phyloP scores from a whole-genome alignment of 768 basidiomycete species.

The Panaeolus cyanescens region DNA sequence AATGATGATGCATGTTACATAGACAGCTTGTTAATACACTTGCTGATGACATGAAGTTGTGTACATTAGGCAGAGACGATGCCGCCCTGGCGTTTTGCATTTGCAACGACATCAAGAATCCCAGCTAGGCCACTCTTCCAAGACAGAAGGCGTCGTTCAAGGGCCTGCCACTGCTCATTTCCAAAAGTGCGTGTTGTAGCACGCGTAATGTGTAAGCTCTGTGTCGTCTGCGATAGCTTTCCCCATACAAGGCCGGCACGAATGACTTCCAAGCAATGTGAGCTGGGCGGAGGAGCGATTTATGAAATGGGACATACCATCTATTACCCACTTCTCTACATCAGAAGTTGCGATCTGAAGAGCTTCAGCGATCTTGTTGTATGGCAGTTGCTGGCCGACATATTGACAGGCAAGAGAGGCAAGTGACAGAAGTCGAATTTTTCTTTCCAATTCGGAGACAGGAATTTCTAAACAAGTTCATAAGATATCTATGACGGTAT shows the following conservation, averaged over 20 bases:
- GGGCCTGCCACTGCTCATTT: slow-evolving; percentile 74
- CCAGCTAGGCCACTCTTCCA: slow-evolving; percentile 76
- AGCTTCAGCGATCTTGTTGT: slow-evolving; percentile 65
- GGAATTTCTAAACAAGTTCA: slow-evolving; percentile 11
- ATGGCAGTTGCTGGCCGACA: slow-evolving; percentile 73
- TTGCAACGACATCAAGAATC: slow-evolving; percentile 70
- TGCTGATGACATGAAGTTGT: background rate
- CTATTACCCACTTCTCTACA: slow-evolving; percentile 88
- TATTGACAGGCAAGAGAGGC: slow-evolving; percentile 78
- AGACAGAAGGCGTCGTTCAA: slow-evolving; percentile 71
- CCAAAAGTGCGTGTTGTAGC: slow-evolving; percentile 79
- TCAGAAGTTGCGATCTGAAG: slow-evolving; percentile 64
- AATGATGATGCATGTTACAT: slow-evolving; percentile 2
- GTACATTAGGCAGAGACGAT: slow-evolving; percentile 26
- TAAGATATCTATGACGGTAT: background rate
- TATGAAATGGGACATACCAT: slow-evolving; percentile 50
- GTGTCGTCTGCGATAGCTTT: slow-evolving; percentile 81
- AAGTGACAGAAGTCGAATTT: slow-evolving; percentile 78
- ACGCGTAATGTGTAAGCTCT: slow-evolving; percentile 70
- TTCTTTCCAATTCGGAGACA: slow-evolving; percentile 65
- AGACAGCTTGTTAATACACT: background rate
- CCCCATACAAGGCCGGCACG: slow-evolving; percentile 78
- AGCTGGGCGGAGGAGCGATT: background rate
- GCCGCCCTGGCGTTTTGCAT: slow-evolving; percentile 50
- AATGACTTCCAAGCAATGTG: slow-evolving; percentile 55